Conservation (phyloP, 2,329 filamentous ascomycete genomes). For the Mycocentrospora acerina region DNA sequence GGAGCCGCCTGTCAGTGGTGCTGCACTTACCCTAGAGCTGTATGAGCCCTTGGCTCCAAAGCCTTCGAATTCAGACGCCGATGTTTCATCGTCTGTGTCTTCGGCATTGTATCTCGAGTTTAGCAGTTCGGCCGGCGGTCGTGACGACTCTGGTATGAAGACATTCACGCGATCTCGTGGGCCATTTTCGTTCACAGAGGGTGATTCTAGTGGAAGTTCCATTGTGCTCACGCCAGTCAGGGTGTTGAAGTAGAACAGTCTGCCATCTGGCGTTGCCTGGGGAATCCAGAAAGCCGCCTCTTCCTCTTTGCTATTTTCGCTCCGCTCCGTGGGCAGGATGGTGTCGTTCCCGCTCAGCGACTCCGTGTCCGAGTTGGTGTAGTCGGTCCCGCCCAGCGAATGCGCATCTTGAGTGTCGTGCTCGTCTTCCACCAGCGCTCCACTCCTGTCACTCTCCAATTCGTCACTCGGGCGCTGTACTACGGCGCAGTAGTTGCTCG, state of each 20-base stretch:
- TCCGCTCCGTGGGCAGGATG: constrained; percentile 67
- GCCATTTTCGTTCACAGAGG: constrained; percentile 77
- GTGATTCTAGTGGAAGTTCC: constrained; percentile 91
- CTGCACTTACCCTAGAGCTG: constrained; percentile 64
- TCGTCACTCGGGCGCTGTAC: constrained; percentile 76
- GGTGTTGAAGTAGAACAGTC: constrained; percentile 97
- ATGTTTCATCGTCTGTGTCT: constrained; percentile 85
- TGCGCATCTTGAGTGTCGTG: constrained; percentile 44
- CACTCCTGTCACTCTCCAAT: constrained; percentile 62
- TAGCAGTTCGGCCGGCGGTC: constrained; percentile 88
- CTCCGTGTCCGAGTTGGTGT: constrained; percentile 50
- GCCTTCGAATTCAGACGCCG: constrained; percentile 78
- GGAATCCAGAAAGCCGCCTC: constrained; percentile 98
- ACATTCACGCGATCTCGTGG: constrained; percentile 88
- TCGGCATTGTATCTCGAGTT: constrained; percentile 79
- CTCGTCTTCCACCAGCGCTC: constrained; percentile 54
- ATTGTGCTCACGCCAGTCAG: constrained; percentile 93
- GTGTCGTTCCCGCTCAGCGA: constrained; percentile 42
- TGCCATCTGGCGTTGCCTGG: constrained; percentile 89
- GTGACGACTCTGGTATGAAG: constrained; percentile 82
- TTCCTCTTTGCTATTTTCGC: constrained; percentile 64
- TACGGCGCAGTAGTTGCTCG: constrained; percentile 95
- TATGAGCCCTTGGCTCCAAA: constrained; percentile 71
- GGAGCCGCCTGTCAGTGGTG: constrained; percentile 3
- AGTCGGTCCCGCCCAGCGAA: constrained; percentile 45